Percentiles rank a stretch among this genome's conserved stretches.
These are phyloP conservation scores for Chenopodium quinoa DNA, from an alignment of 148 eudicot species.

Conservation along the genomic window DNA sequence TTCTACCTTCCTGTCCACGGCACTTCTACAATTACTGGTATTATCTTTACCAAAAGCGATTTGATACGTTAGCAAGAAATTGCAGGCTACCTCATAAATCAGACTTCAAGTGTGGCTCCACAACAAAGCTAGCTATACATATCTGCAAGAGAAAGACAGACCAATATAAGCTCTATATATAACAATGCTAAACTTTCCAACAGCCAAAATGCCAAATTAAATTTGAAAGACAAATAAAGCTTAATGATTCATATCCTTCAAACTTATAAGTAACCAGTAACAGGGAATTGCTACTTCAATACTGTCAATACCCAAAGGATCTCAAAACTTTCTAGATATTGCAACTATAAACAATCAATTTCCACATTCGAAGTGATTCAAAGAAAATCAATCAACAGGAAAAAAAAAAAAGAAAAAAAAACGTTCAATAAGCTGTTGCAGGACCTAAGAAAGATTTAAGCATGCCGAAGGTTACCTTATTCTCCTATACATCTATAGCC, in stretches of 20 bases:
- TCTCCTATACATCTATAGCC: background rate
- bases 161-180: background rate
- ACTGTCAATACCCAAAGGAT: no score
- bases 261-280: no score
- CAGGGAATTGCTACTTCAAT: no score
- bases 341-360: background rate
- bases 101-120: slow-evolving; percentile 4
- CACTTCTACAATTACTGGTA: slow-evolving; percentile 12
- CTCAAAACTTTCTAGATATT: background rate
- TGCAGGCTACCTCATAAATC: slow-evolving; percentile 19
- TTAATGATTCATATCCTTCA: background rate
- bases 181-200: background rate
- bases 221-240: background rate
- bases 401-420: background rate
- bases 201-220: background rate
- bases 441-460: background rate
- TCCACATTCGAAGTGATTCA: background rate
- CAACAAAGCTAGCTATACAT: slow-evolving; percentile 29
- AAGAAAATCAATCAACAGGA: background rate
- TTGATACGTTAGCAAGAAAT: slow-evolving; percentile 1
- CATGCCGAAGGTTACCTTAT: background rate
- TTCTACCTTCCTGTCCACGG: slow-evolving; percentile 6
- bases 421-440: background rate
- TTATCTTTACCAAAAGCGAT: background rate
- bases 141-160: slow-evolving; percentile 24